These are phyloP conservation scores for Cytospora chrysosperma DNA, from an alignment of 2,329 filamentous ascomycete species.

Conservation along the genomic window DNA sequence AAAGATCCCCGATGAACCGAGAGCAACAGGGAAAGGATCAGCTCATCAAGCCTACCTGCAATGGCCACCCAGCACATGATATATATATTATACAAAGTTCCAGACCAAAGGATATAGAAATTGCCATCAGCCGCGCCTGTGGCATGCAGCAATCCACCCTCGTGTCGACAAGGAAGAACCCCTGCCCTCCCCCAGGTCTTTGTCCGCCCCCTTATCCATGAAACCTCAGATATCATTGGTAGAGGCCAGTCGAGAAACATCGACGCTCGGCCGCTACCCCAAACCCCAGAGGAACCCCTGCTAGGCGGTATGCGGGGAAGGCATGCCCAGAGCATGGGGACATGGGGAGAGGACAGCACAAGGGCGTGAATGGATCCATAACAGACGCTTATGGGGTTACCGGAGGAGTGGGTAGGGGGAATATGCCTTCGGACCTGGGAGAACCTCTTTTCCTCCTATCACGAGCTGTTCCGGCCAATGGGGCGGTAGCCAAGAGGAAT, in stretches of 20 bases:
- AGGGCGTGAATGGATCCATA: neutral
- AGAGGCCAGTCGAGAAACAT: neutral
- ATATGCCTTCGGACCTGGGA: conserved; percentile 5
- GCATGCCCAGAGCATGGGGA: neutral
- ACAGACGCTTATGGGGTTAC: neutral
- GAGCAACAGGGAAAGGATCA: neutral
- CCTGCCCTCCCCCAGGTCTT: neutral
- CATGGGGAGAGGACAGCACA: neutral
- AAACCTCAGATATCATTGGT: neutral
- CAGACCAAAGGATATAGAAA: neutral
- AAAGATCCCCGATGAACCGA: neutral
- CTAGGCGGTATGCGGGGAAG: conserved; percentile 18
- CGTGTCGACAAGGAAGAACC: neutral
- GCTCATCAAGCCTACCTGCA: conserved; percentile 7
- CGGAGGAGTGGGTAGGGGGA: conserved; percentile 7
- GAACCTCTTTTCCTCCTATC: conserved; percentile 23
- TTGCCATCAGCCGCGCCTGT: conserved; percentile 1
- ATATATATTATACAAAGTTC: neutral
- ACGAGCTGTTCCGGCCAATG: conserved; percentile 10
- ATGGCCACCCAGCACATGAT: neutral
- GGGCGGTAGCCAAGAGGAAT: neutral
- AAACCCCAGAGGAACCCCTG: conserved; percentile 18
- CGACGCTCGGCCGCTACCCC: conserved; percentile 16
- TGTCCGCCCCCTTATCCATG: neutral
- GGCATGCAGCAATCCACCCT: conserved; percentile 1